A percentile compares a stretch with the other conserved stretches of the same genome.
Conservation (phyloP, 2,329 filamentous ascomycete species). For the Fusarium verrucosum region DNA sequence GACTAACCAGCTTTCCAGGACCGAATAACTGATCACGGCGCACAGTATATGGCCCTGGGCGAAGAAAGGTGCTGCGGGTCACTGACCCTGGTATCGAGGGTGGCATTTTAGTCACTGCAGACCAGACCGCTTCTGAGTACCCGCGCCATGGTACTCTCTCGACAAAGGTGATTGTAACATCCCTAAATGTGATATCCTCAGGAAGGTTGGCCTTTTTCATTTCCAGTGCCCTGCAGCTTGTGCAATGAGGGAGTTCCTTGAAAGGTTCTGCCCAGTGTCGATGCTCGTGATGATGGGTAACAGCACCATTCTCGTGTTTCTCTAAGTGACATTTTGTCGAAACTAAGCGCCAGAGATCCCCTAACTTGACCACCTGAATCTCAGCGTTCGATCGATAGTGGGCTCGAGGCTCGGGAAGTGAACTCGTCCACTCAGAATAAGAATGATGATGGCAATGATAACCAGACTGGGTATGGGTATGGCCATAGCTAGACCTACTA, state of each 20-base stretch:
- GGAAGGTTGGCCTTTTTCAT: not conserved
- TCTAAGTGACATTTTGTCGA: constrained; percentile 6
- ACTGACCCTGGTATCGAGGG: not conserved
- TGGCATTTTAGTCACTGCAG: not conserved
- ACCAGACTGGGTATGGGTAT: no score
- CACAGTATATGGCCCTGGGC: not conserved
- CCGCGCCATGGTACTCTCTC: not conserved
- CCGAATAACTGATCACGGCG: not conserved
- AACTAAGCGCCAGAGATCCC: not conserved
- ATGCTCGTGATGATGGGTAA: not conserved
- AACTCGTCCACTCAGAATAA: not conserved
- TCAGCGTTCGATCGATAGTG: not conserved
- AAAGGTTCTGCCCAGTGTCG: not conserved
- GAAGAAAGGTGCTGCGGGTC: not conserved
- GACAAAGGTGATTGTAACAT: not conserved
- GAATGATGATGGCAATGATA: not conserved
- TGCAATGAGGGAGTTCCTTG: not conserved
- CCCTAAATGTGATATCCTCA: not conserved
- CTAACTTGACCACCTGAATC: not conserved
- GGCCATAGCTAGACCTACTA: not conserved
- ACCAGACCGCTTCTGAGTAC: constrained; percentile 1
- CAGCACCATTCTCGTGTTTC: not conserved
- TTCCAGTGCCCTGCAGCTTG: not conserved
- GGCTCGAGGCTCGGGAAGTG: not conserved
- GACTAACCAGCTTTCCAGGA: not conserved